Evolutionary conservation across 768 basidiomycete species (phyloP).

Genomic region (Hemileccinum impolitum): DNA sequence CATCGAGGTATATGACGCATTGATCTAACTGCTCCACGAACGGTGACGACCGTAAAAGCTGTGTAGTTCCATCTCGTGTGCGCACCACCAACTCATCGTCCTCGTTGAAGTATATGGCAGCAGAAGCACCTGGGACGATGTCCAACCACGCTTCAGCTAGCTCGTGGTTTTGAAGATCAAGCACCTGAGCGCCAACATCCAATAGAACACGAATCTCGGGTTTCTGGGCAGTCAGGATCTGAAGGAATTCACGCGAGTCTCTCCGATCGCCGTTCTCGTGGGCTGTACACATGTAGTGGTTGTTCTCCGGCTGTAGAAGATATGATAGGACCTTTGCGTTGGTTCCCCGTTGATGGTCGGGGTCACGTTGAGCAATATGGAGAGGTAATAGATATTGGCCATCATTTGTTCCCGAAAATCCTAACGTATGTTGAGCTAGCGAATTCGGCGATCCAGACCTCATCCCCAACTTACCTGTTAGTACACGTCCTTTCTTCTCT

Average conservation of each 20-base stretch:
- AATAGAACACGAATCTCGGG: slow-evolving; percentile 41
- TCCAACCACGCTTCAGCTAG: slow-evolving; percentile 40
- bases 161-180: slow-evolving; percentile 42
- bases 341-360: slow-evolving; percentile 14
- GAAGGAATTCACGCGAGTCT: slow-evolving; percentile 26
- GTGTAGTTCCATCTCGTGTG: slow-evolving; percentile 34
- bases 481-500: no score
- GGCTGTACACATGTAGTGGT: slow-evolving; percentile 8
- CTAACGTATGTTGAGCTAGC: neutral
- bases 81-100: slow-evolving; percentile 26
- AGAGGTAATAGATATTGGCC: slow-evolving; percentile 27
- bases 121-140: slow-evolving; percentile 7
- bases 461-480: no score
- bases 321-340: slow-evolving; percentile 16
- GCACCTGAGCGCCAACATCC: slow-evolving; percentile 53
- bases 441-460: no score
- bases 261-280: neutral
- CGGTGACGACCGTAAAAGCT: slow-evolving; percentile 37
- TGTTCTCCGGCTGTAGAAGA: slow-evolving; percentile 24
- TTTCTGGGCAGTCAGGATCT: slow-evolving; percentile 27
- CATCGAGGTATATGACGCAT: slow-evolving; percentile 15
- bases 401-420: slow-evolving; percentile 30
- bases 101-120: slow-evolving; percentile 26
- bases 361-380: slow-evolving; percentile 24
- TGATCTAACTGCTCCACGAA: slow-evolving; percentile 8